phyloP scores from a whole-genome alignment of 176 grass and related monocot species.

The Rhynchospora tenuis region DNA sequence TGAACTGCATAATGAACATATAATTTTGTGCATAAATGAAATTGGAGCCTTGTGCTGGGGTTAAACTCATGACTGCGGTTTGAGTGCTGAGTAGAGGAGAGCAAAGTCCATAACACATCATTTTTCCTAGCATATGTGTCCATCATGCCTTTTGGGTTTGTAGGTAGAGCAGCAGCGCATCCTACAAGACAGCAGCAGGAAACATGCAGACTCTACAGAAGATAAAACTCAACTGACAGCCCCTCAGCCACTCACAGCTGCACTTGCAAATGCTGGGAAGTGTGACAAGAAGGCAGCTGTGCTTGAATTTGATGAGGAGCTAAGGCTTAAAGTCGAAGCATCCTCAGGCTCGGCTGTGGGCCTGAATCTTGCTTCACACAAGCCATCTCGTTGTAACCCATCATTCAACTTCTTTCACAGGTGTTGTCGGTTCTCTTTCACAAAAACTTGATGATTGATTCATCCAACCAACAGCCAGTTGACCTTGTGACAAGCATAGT shows the following conservation, averaged over 20 bases:
- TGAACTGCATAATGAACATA: neutral
- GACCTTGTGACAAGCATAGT: conserved; percentile 1
- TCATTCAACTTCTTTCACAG: conserved; percentile 71
- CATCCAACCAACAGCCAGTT: conserved; percentile 12
- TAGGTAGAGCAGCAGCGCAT: conserved; percentile 86
- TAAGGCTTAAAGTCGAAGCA: neutral
- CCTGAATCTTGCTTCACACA: conserved; percentile 34
- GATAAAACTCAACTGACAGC: conserved; percentile 5
- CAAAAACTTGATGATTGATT: conserved; percentile 4
- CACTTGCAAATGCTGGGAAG: conserved; percentile 28
- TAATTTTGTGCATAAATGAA: neutral
- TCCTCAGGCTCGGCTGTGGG: neutral
- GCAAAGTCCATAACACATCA: conserved; percentile 18
- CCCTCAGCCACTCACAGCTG: conserved; percentile 19
- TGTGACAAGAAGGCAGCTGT: neutral
- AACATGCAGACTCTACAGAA: conserved; percentile 30
- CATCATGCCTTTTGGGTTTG: conserved; percentile 11
- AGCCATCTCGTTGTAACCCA: conserved; percentile 20
- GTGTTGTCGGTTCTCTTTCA: conserved; percentile 24
- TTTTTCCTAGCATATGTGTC: conserved; percentile 5
- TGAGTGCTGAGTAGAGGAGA: neutral
- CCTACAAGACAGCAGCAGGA: conserved; percentile 58
- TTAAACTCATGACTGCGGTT: neutral
- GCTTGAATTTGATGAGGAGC: neutral
- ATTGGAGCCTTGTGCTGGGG: neutral